Conservation (phyloP, 495 filamentous ascomycete species). For the Chaetomium tenue region DNA sequence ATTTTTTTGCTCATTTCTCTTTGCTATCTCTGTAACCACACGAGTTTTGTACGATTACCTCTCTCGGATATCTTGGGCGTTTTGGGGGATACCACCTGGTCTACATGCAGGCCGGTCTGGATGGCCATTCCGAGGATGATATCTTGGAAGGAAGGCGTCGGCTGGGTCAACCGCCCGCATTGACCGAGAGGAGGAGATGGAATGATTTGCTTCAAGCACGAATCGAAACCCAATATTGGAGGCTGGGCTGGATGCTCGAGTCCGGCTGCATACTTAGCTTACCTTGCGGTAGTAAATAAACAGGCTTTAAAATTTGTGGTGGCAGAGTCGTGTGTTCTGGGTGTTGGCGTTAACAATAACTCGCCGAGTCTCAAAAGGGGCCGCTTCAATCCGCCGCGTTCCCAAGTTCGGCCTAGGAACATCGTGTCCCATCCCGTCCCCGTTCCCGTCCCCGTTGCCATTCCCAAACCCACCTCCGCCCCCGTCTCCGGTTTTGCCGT, state of each 20-base stretch:
- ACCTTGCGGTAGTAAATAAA: constrained; percentile 6
- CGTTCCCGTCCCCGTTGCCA: too few species aligned
- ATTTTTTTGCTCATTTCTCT: neutral
- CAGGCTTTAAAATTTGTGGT: neutral
- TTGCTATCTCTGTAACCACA: constrained; percentile 8
- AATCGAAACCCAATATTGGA: neutral
- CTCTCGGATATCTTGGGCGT: constrained; percentile 2
- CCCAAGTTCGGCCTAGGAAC: too few species aligned
- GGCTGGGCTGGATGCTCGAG: neutral
- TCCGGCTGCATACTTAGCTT: neutral
- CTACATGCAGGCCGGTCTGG: constrained; percentile 2
- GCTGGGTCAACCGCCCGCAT: neutral
- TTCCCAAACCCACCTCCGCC: too few species aligned
- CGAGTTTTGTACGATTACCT: constrained; percentile 11
- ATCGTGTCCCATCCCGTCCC: too few species aligned
- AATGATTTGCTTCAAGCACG: constrained; percentile 4
- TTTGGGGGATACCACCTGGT: neutral
- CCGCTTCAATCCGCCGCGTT: too few species aligned
- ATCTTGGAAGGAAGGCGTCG: neutral
- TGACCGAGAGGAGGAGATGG: neutral
- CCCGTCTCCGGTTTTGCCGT: too few species aligned
- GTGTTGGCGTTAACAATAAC: neutral
- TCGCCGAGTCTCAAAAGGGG: too few species aligned
- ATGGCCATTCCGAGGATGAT: constrained; percentile 1
- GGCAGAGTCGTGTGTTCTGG: neutral